phyloP scores from a whole-genome alignment of 164 flowering plant genomes.

The Cinnamomum micranthum region DNA sequence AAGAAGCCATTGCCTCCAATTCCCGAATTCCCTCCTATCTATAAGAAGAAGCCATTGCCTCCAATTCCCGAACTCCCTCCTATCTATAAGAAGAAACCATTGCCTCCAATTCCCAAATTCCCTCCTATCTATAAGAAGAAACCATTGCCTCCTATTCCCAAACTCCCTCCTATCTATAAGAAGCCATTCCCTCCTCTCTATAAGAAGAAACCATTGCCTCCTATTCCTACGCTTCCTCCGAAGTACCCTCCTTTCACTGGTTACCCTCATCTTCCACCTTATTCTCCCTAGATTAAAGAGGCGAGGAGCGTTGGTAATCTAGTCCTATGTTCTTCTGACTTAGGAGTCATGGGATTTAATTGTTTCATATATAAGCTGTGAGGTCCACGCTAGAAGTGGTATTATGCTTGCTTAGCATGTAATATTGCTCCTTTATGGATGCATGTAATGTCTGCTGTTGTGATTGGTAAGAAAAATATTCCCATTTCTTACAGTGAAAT shows the following conservation, averaged over 20 bases:
- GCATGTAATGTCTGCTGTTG: too few species aligned
- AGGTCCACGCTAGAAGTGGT: too few species aligned
- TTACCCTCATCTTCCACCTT: neutral
- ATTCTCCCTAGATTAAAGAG: neutral
- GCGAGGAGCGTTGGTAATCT: too few species aligned
- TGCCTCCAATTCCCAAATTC: neutral
- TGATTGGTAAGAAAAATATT: too few species aligned
- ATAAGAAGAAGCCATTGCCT: neutral
- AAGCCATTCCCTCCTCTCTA: slow-evolving; percentile 13
- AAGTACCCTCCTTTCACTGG: slow-evolving; percentile 1
- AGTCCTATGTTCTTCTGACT: too few species aligned
- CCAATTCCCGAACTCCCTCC: neutral
- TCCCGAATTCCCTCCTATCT: too few species aligned
- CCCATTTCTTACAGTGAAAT: too few species aligned
- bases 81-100: neutral
- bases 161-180: neutral
- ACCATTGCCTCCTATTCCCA: slow-evolving; percentile 27
- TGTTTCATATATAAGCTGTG: too few species aligned
- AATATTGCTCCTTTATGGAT: too few species aligned
- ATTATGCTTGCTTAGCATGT: too few species aligned
- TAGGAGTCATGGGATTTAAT: too few species aligned
- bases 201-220: slow-evolving; percentile 25
- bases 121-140: slow-evolving; percentile 8
- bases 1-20: too few species aligned
- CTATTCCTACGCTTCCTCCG: neutral